Conservation (phyloP, 2,329 filamentous ascomycete genomes). For the Metarhizium album region DNA sequence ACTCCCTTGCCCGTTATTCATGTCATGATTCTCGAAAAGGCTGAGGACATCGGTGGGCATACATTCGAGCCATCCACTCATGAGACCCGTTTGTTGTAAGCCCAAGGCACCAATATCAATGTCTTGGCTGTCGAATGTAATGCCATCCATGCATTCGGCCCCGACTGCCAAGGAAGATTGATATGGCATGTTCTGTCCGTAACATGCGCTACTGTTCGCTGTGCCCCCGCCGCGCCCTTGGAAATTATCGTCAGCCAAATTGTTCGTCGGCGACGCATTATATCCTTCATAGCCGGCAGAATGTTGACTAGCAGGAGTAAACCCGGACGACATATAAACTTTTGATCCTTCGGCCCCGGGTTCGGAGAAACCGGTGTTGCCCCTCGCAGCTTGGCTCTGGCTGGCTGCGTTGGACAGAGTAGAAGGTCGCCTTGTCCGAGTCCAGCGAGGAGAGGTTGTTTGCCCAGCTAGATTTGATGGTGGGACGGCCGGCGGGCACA, state of each 20-base stretch:
- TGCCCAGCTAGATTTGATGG: conserved; percentile 38
- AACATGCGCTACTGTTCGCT: conserved; percentile 14
- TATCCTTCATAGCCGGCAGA: conserved; percentile 33
- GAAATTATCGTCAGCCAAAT: conserved; percentile 23
- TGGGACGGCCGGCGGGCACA: conserved; percentile 39
- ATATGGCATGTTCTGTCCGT: conserved; percentile 17
- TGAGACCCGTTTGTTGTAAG: conserved; percentile 47
- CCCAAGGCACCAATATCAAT: conserved; percentile 62
- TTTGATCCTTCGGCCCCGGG: conserved; percentile 21
- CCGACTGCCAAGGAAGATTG: conserved; percentile 20
- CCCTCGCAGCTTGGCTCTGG: conserved; percentile 14
- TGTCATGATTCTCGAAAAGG: conserved; percentile 34
- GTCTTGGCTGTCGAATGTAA: conserved; percentile 68
- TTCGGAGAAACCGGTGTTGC: conserved; percentile 18
- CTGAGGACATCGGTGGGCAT: conserved; percentile 55
- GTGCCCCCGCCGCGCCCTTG: neutral
- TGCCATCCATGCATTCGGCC: conserved; percentile 32
- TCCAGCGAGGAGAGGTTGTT: conserved; percentile 29
- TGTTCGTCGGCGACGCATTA: conserved; percentile 30
- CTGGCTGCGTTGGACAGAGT: conserved; percentile 11
- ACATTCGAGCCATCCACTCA: conserved; percentile 63
- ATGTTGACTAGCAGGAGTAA: conserved; percentile 30
- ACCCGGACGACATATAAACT: conserved; percentile 22
- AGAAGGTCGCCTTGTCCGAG: conserved; percentile 16
- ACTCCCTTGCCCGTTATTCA: conserved; percentile 13